Evolutionary conservation across 1,139 yeast species (phyloP), one percentile per base, ranked within the genome.

Genomic region (Scheffersomyces quercinus): DNA sequence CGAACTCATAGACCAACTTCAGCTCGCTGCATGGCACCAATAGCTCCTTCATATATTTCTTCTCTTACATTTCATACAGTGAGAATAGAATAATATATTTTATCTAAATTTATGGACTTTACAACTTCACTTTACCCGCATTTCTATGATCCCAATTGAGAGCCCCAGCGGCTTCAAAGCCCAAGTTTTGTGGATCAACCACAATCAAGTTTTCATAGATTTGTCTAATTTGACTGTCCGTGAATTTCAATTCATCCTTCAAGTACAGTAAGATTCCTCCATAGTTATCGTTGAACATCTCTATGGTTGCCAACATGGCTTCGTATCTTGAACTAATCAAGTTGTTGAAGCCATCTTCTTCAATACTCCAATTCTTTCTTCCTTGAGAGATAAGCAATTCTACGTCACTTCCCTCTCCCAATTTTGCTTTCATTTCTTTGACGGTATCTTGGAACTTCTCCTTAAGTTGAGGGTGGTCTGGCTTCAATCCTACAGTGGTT

Each of bases 241-340:
- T 56, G 42, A 85, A 70, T 1, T 75, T 77, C 46, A 87, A 68
- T 35, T 69, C 51, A 4, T 68, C 53, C 37, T 61, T 64, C 61
- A 86, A 63, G 55, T 83, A 88, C 10, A 59, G 54, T 3, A 75
- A 70, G 10, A 83, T 70, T 0, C 85, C 82, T 3, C 85, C 88
- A 60, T 72, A 85, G 45, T 76, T 73, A 2, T 58, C 51, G 41
- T 81, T 65, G 51, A 82, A 59, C 47, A 73, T 56, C 15, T 72
- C 79, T 31, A 87, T 70, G 2, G 89, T 78, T 2, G 79, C 76
- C 48, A 84, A 65, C 93, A 88, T 85, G 3, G 89, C 82, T 53
- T 86, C 95, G 55, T 82, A 81, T 41, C 81, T 72, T 9, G 89
- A 81, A 49, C 88, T 79, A 43, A 85, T 67, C 60, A 88, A 67